Evolutionary conservation across 257 asterid species (phyloP).

Genomic region (Misopates orontium): DNA sequence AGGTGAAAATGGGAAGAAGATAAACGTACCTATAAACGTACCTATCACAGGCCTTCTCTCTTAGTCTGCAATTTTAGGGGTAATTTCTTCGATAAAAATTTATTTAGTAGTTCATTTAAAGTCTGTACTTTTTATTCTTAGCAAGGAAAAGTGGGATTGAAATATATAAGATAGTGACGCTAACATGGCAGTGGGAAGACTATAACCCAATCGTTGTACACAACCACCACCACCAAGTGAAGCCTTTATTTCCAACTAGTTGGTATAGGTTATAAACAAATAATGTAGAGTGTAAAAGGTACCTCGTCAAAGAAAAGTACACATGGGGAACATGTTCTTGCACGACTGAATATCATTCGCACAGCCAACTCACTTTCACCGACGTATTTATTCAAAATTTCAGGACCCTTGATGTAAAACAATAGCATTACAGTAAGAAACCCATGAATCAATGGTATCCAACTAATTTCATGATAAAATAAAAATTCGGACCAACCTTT

Average conservation of each 20-base stretch:
- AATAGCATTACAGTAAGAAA: slow-evolving; percentile 21
- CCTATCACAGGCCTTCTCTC: background rate
- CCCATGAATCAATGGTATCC: background rate
- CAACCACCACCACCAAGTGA: too few species aligned
- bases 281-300: slow-evolving; percentile 12
- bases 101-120: background rate
- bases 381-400: slow-evolving; percentile 79
- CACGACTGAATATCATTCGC: slow-evolving; percentile 80
- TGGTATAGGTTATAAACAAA: background rate
- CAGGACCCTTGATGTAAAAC: slow-evolving; percentile 71
- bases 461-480: slow-evolving; percentile 9
- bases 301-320: slow-evolving; percentile 95
- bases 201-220: background rate
- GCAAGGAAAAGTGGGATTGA: slow-evolving; percentile 15
- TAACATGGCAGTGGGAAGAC: background rate
- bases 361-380: slow-evolving; percentile 94
- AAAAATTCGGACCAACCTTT: slow-evolving; percentile 49
- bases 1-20: slow-evolving; percentile 1
- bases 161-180: slow-evolving; percentile 12
- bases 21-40: background rate
- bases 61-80: background rate
- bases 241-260: too few species aligned
- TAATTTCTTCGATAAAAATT: background rate
- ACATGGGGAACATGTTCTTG: slow-evolving; percentile 94
- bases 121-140: background rate